A percentile compares a stretch with the other conserved stretches of the same genome.
Evolutionary conservation across 257 asterid species (phyloP).

Genomic region (Haberlea rhodopensis): DNA sequence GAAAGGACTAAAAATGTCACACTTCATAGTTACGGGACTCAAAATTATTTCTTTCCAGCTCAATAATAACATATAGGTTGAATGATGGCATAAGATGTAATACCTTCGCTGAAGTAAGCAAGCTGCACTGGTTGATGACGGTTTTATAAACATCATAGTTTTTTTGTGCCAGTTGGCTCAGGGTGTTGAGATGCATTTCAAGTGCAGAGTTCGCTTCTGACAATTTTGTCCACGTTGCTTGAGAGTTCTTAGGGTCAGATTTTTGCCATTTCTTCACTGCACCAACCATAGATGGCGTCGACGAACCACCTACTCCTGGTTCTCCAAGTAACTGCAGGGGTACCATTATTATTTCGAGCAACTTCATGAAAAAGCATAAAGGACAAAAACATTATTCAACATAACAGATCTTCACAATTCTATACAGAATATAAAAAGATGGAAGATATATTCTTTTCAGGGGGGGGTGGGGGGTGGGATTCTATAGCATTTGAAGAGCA

Average conservation of each 20-base stretch:
- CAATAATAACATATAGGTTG: not conserved
- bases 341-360: slow-evolving; percentile 23
- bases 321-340: slow-evolving; percentile 89
- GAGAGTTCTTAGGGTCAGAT: slow-evolving; percentile 72
- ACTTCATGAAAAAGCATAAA: slow-evolving; percentile 24
- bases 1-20: no score
- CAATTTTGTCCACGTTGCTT: slow-evolving; percentile 77
- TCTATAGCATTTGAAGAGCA: not conserved
- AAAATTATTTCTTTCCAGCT: not conserved
- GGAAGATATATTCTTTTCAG: not conserved
- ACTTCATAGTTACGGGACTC: not conserved
- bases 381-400: slow-evolving; percentile 9
- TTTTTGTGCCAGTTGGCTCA: slow-evolving; percentile 61
- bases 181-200: slow-evolving; percentile 62
- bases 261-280: slow-evolving; percentile 99
- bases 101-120: slow-evolving; percentile 69
- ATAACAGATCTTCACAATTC: not conserved
- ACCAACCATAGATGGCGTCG: slow-evolving; percentile 97
- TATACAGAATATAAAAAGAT: not conserved
- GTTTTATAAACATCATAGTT: slow-evolving; percentile 48
- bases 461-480: no score
- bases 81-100: not conserved
- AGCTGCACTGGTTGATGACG: slow-evolving; percentile 61
- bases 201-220: slow-evolving; percentile 75
- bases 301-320: slow-evolving; percentile 98